Evolutionary conservation across 129 eudicot genomes (phyloP).

Genomic region (Flaveria robusta): DNA sequence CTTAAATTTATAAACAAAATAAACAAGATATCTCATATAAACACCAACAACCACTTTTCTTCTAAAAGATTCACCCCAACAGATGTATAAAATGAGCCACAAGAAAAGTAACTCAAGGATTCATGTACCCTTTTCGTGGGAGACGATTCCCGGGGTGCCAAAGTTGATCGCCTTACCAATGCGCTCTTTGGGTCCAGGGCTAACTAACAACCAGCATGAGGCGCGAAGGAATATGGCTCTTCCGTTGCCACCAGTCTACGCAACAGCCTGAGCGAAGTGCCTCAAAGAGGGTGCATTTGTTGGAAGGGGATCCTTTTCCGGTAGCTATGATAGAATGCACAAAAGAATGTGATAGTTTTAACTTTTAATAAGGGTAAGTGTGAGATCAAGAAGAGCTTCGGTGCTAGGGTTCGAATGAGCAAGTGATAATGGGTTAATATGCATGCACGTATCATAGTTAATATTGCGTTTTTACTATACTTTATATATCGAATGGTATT

Average conservation of each 20-base stretch:
- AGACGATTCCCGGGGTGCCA: slow-evolving; percentile 39
- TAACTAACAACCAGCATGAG: not conserved
- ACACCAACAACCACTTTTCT: slow-evolving; percentile 10
- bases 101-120: slow-evolving; percentile 22
- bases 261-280: not conserved
- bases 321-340: slow-evolving; percentile 30
- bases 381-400: slow-evolving; percentile 16
- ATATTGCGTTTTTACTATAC: too few relatives aligned
- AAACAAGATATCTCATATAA: not conserved
- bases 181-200: slow-evolving; percentile 5
- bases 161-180: slow-evolving; percentile 36
- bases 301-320: slow-evolving; percentile 31
- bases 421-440: too few relatives aligned
- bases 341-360: slow-evolving; percentile 18
- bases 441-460: too few relatives aligned
- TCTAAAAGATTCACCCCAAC: not conserved
- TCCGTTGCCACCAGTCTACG: slow-evolving; percentile 34
- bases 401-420: slow-evolving; percentile 9
- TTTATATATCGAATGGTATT: too few relatives aligned
- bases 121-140: slow-evolving; percentile 41
- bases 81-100: slow-evolving; percentile 22
- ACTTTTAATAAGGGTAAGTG: slow-evolving; percentile 3
- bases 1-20: not conserved
- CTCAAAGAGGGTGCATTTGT: slow-evolving; percentile 13
- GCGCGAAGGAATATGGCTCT: slow-evolving; percentile 2